Base-by-base conservation (phyloP, 345 rosid species). In the Hibiscus trionum region DNA sequence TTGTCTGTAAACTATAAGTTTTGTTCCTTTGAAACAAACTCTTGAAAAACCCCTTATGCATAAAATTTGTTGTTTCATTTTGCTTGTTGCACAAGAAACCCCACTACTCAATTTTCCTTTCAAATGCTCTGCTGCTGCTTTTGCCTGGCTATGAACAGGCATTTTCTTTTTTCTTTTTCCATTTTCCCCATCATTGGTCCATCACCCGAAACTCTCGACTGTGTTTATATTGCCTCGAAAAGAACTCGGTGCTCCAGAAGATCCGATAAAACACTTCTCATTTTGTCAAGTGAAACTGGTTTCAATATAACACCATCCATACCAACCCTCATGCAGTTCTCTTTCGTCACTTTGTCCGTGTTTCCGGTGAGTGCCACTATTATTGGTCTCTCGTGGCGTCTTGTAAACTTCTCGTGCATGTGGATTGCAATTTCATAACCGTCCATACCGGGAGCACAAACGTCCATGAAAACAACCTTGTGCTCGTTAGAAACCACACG, bases 311-410 rank as follows among this genome's bases (percentile, higher is more conserved):
- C 80, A 11, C 96, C 91, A 26, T 88, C 97, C 82, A 96, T 82
- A 49, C 99, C 96, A 49, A 84, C 86, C 79, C 88, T 88, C 91
- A 78, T 83, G 86, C 91, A 88, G 29, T 86, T 93, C 72, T 90
- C 99, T 80, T 85, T 90, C 1, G 86, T 89, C n/a, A 78, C 75
- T 72, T 86, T 90, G 84, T 90, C 97, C 0, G 90, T 76, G 77
- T 80, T 91, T 49, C 91, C 94, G 0, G 90, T 87, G 1, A 95
- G 93, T 15, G 98, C 99, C 62, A 95, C 94, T 11, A 91, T 84
- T 11, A 93, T 80, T 2, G 98, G 98, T 79, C 91, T 77, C 61
- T 89, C 93, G 37, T 89, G 88, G 19, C 79, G 83, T 68, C 89
- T 83, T 10, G 91, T 81, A 70, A 89, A 89, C 66, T 84, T 88